Conservation (phyloP, 768 basidiomycete species). For the Phlebiopsis gigantea region DNA sequence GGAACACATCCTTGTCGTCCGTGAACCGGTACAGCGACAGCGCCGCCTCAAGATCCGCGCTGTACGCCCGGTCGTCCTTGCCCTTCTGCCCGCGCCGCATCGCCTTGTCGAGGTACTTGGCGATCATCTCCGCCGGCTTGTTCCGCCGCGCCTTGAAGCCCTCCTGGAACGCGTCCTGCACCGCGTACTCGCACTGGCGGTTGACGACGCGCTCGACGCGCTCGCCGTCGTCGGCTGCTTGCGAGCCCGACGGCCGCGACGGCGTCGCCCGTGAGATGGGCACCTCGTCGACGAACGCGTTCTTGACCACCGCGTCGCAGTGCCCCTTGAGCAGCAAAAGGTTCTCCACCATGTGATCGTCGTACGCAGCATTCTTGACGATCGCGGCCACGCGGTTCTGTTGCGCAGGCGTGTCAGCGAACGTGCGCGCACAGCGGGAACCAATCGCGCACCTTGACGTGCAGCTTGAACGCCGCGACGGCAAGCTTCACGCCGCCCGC, state of each 20-base stretch:
- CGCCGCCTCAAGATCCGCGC: slow-evolving; percentile 55
- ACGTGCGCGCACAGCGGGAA: neutral
- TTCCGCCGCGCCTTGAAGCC: slow-evolving; percentile 74
- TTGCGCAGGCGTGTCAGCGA: neutral
- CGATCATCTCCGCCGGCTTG: slow-evolving; percentile 91
- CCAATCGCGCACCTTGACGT: slow-evolving; percentile 48
- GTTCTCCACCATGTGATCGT: slow-evolving; percentile 74
- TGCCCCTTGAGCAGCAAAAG: slow-evolving; percentile 65
- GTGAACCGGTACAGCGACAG: slow-evolving; percentile 80
- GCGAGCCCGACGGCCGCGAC: slow-evolving; percentile 10
- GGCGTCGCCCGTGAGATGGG: slow-evolving; percentile 25
- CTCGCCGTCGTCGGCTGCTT: neutral
- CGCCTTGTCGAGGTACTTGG: slow-evolving; percentile 80
- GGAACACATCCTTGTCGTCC: slow-evolving; percentile 91
- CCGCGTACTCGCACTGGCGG: slow-evolving; percentile 59
- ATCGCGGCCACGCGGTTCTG: slow-evolving; percentile 59
- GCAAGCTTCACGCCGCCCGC: slow-evolving; percentile 51
- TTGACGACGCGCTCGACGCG: slow-evolving; percentile 32
- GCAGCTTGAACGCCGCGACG: slow-evolving; percentile 53
- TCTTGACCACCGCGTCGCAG: slow-evolving; percentile 43
- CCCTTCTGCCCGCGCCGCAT: slow-evolving; percentile 85
- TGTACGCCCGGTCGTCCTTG: slow-evolving; percentile 57
- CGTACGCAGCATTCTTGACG: slow-evolving; percentile 54
- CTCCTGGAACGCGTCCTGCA: slow-evolving; percentile 62
- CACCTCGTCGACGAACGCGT: slow-evolving; percentile 47